Evolutionary conservation across 2,329 filamentous ascomycete species (phyloP).

Genomic region (Apiospora malaysiana): DNA sequence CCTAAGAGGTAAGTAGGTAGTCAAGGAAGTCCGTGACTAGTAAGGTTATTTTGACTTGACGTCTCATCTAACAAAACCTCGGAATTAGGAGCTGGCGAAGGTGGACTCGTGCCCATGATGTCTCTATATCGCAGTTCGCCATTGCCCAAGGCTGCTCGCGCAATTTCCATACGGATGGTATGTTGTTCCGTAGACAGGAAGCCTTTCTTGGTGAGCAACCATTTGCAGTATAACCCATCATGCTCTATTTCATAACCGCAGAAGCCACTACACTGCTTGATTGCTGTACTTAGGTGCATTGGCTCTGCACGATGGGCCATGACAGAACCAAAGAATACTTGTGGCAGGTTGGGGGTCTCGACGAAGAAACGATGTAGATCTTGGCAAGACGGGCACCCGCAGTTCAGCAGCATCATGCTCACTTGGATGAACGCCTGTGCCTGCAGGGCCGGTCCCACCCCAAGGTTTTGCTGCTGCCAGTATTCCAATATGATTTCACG

Average conservation of each 20-base stretch:
- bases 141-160: not conserved
- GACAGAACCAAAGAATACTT: not conserved
- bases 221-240: not conserved
- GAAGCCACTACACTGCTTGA: not conserved
- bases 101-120: not conserved
- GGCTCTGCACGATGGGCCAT: not conserved
- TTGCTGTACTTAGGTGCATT: not conserved
- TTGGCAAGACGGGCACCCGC: not conserved
- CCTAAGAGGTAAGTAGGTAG: not conserved
- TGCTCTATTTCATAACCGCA: slow-evolving; percentile 10
- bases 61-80: not conserved
- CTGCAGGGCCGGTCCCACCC: not conserved
- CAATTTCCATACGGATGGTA: not conserved
- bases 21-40: not conserved
- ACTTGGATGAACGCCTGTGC: not conserved
- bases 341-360: not conserved
- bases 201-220: not conserved
- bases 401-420: not conserved
- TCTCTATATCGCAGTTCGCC: not conserved
- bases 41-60: not conserved
- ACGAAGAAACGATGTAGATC: not conserved
- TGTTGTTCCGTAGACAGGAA: not conserved
- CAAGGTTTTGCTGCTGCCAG: not conserved
- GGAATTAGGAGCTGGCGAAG: not conserved
- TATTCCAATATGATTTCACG: slow-evolving; percentile 4